These are phyloP conservation scores for Colletotrichum somersetense DNA, from an alignment of 2,329 filamentous ascomycete species.

Conservation along the genomic window DNA sequence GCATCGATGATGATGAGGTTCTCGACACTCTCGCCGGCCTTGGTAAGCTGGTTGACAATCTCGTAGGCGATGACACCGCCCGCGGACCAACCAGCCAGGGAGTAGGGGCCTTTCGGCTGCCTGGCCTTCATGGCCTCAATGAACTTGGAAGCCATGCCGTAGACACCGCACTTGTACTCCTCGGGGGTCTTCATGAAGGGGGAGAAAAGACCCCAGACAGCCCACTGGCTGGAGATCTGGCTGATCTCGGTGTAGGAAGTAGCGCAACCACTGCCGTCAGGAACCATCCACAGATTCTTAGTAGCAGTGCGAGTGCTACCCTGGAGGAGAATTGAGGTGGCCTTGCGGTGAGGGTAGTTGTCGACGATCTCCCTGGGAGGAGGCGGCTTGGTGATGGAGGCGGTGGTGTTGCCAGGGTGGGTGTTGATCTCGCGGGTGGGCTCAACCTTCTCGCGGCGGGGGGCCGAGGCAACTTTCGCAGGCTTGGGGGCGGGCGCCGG, in stretches of 20 bases:
- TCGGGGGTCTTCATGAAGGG: constrained; percentile 74
- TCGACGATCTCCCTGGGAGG: constrained; percentile 55
- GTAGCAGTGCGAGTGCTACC: constrained; percentile 60
- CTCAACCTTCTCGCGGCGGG: constrained; percentile 40
- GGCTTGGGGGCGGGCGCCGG: constrained; percentile 48
- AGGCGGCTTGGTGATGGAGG: constrained; percentile 61
- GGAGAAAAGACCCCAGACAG: constrained; percentile 68
- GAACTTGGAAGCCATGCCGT: constrained; percentile 66
- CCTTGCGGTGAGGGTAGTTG: constrained; percentile 64
- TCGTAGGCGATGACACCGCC: constrained; percentile 81
- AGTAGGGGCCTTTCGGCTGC: constrained; percentile 76
- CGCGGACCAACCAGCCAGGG: constrained; percentile 80
- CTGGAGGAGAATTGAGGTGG: constrained; percentile 60
- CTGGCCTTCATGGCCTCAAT: constrained; percentile 73
- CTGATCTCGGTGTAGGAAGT: constrained; percentile 76
- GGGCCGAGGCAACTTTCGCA: constrained; percentile 45
- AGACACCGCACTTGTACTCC: constrained; percentile 67
- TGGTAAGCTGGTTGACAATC: constrained; percentile 70
- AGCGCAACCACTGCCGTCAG: constrained; percentile 69
- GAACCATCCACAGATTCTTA: constrained; percentile 66
- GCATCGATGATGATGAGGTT: constrained; percentile 75
- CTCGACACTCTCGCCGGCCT: constrained; percentile 68
- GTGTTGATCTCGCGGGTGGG: constrained; percentile 47
- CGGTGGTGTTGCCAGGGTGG: constrained; percentile 55
- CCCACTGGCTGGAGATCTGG: constrained; percentile 61